Evolutionary conservation across 106 monocot species (phyloP).

Genomic region (Phalaenopsis aphrodite): DNA sequence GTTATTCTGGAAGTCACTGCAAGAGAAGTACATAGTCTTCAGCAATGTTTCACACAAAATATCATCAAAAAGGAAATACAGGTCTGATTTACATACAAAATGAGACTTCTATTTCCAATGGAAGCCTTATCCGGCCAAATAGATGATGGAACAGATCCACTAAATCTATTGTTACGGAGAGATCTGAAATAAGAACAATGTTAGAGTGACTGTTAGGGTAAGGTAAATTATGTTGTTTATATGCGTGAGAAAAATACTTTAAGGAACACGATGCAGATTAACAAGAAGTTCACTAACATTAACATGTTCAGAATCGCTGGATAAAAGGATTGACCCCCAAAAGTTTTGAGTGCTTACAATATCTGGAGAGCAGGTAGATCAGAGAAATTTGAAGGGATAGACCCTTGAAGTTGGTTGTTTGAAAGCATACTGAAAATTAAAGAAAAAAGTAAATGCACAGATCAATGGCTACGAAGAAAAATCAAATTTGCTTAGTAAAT

Average conservation of each 20-base stretch:
- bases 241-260: background rate
- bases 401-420: conserved; percentile 51
- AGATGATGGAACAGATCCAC: conserved; percentile 49
- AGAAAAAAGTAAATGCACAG: background rate
- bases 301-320: background rate
- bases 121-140: conserved; percentile 47
- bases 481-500: too few relatives aligned
- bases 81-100: conserved; percentile 39
- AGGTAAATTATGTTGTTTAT: background rate
- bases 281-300: background rate
- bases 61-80: too few relatives aligned
- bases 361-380: conserved; percentile 49
- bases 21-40: conserved; percentile 6
- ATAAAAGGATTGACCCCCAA: background rate
- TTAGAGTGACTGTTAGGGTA: background rate
- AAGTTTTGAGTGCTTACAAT: conserved; percentile 36
- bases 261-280: background rate
- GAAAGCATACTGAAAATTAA: conserved; percentile 47
- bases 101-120: conserved; percentile 34
- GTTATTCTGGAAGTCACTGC: conserved; percentile 81
- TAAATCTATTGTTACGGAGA: conserved; percentile 42
- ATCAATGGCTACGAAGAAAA: background rate
- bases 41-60: background rate
- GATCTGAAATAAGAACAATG: conserved; percentile 34
- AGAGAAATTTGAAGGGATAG: conserved; percentile 55